Evolutionary conservation across 2,329 filamentous ascomycete species (phyloP).

Genomic region (Calycina herbarum): DNA sequence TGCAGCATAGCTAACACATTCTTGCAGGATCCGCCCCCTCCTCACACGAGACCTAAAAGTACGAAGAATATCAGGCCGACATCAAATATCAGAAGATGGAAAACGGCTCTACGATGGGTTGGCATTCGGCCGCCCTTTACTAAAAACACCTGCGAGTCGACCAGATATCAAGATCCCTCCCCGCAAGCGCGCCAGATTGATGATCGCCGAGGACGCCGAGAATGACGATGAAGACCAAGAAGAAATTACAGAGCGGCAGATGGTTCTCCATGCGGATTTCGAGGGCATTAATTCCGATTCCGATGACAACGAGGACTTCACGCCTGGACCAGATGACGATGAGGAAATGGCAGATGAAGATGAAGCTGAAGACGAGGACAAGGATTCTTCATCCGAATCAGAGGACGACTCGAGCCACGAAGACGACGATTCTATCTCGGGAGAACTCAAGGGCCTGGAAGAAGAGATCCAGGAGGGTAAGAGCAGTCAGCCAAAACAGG

Average conservation of each 20-base stretch:
- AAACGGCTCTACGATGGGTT: constrained; percentile 83
- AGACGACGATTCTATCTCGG: constrained; percentile 14
- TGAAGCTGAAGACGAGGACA: constrained; percentile 30
- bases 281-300: constrained; percentile 39
- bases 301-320: constrained; percentile 33
- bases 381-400: constrained; percentile 9
- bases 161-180: constrained; percentile 72
- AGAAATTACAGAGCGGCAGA: constrained; percentile 35
- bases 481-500: constrained; percentile 8
- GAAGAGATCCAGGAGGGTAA: constrained; percentile 28
- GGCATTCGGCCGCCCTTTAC: constrained; percentile 73
- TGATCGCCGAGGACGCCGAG: constrained; percentile 43
- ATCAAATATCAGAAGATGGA: constrained; percentile 78
- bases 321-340: constrained; percentile 28
- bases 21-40: constrained; percentile 71
- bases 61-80: constrained; percentile 71
- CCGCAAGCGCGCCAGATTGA: constrained; percentile 64
- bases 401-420: constrained; percentile 30
- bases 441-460: constrained; percentile 13
- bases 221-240: constrained; percentile 36
- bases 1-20: constrained; percentile 10
- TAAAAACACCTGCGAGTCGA: constrained; percentile 59
- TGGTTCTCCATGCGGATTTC: constrained; percentile 37
- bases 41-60: constrained; percentile 72
- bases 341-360: constrained; percentile 36